These are phyloP conservation scores for Colletotrichum eremochloae DNA, from an alignment of 2,329 filamentous ascomycete species.

Conservation along the genomic window DNA sequence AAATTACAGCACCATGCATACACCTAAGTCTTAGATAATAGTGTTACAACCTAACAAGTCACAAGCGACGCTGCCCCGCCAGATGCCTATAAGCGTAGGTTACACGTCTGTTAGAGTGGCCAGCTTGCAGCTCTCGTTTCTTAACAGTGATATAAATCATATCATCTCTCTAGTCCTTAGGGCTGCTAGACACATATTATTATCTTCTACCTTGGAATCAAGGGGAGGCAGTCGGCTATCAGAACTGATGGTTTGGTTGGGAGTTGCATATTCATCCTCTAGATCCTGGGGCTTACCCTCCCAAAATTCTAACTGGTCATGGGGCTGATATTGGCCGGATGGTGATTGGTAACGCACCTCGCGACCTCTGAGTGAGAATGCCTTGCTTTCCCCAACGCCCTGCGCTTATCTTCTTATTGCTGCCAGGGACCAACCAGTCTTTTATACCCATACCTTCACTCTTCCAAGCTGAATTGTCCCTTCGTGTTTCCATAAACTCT, in stretches of 20 bases:
- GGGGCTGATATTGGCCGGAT: no score
- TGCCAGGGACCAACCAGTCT: neutral
- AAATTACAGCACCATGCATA: constrained; percentile 37
- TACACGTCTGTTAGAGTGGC: no score
- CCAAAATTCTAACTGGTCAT: no score
- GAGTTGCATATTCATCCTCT: no score
- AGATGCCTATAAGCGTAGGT: no score
- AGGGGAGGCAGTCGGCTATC: neutral
- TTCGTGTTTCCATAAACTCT: neutral
- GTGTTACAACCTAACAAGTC: no score
- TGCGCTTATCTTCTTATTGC: neutral
- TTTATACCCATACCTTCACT: neutral
- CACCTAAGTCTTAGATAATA: constrained; percentile 38
- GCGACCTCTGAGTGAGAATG: neutral
- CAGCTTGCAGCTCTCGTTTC: no score
- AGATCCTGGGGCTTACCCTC: no score
- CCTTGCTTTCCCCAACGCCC: neutral
- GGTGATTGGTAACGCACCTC: neutral
- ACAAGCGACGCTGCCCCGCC: no score
- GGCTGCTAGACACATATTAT: neutral
- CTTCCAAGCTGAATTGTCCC: neutral
- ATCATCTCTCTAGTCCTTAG: no score
- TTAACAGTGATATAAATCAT: no score
- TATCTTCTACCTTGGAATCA: neutral
- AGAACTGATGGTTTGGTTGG: neutral